Base-by-base conservation (phyloP, 352 stramenopile genomes). In the Peronosclerospora sorghi region DNA sequence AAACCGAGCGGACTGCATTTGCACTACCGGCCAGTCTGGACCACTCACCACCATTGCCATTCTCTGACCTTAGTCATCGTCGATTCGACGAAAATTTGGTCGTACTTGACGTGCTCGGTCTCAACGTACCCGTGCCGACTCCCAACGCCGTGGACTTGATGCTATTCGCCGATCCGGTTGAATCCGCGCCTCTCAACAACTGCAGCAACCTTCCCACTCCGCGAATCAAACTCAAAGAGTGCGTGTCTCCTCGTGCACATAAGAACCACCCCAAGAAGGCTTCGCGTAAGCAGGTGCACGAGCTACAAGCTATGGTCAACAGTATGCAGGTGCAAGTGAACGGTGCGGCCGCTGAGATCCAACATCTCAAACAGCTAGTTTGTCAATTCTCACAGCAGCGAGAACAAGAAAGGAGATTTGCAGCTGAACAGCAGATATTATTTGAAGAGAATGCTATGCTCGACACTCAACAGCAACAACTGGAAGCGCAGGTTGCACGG, bases 321-420 rank as follows among this genome's bases (percentile, higher is more conserved):
- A 28, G 24, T 34, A 65, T 65, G 56, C 56, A 65, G 20, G 40
- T 44, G 30, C 56, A 65, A 35, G 51, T 65, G 15, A 23, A 59
- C 32, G 45, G 45, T 17, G 56, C 56, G 2, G 41, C 45, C 28
- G 42, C 41, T 21, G 56, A 61, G 37, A 57, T 60, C 42, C 41
- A 61, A 10, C 51, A 65, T 35, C 51, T 65, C n/a, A 35, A 51
- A 27, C 51, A 54, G 23, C 56, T 65, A 40, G 56, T 65, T 21
- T 32, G 44, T 12, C 51, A 59, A 17, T 48, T 62, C 30, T 44
- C 54, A 0, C 38, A 32, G 5, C 48, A 62, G 28, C 54, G 43
- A 17, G 21, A 48, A 23, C 38, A 54, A 9, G 36, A 56, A 8
- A 30, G 32, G 23, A 59, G 51, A 30, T 38, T 12, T 7, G 43